A percentile compares a stretch with the other conserved stretches of the same genome.
These are phyloP conservation scores for Pseudozyma tsukubaensis DNA, from an alignment of 1,284 basidiomycete genomes.

Conservation along the genomic window DNA sequence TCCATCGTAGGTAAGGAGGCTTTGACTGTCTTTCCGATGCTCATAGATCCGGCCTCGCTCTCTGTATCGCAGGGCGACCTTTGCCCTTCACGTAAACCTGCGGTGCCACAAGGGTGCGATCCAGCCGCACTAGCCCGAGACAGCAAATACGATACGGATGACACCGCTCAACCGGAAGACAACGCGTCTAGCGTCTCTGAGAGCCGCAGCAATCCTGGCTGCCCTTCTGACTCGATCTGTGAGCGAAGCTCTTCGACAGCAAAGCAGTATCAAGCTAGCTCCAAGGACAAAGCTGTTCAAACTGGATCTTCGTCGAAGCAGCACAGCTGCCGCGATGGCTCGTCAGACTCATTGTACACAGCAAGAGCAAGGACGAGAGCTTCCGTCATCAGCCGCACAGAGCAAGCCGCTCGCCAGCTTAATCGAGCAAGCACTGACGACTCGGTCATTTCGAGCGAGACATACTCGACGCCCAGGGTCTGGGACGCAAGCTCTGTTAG, in stretches of 20 bases:
- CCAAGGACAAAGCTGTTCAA: too few relatives aligned
- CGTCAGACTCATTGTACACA: too few relatives aligned
- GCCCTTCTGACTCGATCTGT: background rate
- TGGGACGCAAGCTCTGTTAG: conserved; percentile 27
- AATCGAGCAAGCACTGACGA: background rate
- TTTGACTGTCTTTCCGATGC: background rate
- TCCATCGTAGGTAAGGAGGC: background rate
- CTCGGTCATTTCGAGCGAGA: conserved; percentile 16
- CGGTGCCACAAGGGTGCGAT: too few relatives aligned
- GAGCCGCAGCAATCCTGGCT: conserved; percentile 6
- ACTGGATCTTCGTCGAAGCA: too few relatives aligned
- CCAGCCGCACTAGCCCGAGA: background rate
- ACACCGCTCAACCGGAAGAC: background rate
- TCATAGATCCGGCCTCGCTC: conserved; percentile 7
- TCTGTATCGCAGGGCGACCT: background rate
- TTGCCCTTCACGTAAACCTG: background rate
- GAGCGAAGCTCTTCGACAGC: background rate
- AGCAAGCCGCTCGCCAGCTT: background rate
- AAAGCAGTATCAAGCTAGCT: too few relatives aligned
- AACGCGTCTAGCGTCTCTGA: background rate
- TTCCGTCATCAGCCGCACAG: too few relatives aligned
- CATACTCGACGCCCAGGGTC: background rate
- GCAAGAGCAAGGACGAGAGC: background rate
- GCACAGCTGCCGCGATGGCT: too few relatives aligned
- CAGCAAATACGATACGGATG: background rate